A percentile compares a stretch with the other conserved stretches of the same genome.
Conservation (phyloP, 208 protist species). For the Leishmania amazonensis region DNA sequence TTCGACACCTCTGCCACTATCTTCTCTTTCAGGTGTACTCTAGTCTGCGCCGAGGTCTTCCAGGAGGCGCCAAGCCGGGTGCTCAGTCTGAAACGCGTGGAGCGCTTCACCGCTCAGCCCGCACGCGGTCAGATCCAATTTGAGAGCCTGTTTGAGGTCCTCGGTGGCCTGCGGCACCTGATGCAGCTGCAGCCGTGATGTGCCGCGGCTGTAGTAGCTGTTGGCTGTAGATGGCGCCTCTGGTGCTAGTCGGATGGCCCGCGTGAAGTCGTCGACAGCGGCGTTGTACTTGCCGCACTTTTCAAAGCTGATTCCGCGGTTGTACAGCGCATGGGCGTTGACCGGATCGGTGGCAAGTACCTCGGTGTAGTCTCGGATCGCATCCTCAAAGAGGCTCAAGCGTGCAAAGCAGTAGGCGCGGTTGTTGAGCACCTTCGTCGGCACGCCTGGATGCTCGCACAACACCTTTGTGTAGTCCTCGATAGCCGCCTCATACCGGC, state of each 20-base stretch:
- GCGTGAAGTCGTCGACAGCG: conserved; percentile 80
- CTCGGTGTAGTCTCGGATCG: conserved; percentile 77
- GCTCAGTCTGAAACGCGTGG: conserved; percentile 20
- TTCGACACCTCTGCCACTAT: not conserved
- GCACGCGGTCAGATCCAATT: conserved; percentile 20
- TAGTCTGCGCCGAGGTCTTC: conserved; percentile 8
- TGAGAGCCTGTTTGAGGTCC: conserved; percentile 30
- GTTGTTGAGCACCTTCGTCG: conserved; percentile 77
- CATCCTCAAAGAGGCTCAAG: conserved; percentile 54
- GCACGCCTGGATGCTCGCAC: conserved; percentile 24
- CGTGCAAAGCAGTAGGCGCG: conserved; percentile 80
- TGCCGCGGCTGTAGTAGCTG: conserved; percentile 88
- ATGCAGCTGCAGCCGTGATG: conserved; percentile 38
- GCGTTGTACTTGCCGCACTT: conserved; percentile 69
- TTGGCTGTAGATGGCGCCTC: conserved; percentile 52
- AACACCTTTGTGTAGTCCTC: conserved; percentile 63
- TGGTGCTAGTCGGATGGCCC: conserved; percentile 70
- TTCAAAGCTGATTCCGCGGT: conserved; percentile 85
- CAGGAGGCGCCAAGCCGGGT: conserved; percentile 23
- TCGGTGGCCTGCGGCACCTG: conserved; percentile 23
- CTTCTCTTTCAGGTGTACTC: not conserved
- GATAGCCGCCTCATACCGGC: conserved; percentile 49
- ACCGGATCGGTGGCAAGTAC: conserved; percentile 57
- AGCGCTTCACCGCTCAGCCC: conserved; percentile 22
- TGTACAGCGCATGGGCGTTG: conserved; percentile 85